A percentile compares a stretch with the other conserved stretches of the same genome.
phyloP scores from a whole-genome alignment of 176 grass and related monocot genomes.

The Rhynchospora pubera region DNA sequence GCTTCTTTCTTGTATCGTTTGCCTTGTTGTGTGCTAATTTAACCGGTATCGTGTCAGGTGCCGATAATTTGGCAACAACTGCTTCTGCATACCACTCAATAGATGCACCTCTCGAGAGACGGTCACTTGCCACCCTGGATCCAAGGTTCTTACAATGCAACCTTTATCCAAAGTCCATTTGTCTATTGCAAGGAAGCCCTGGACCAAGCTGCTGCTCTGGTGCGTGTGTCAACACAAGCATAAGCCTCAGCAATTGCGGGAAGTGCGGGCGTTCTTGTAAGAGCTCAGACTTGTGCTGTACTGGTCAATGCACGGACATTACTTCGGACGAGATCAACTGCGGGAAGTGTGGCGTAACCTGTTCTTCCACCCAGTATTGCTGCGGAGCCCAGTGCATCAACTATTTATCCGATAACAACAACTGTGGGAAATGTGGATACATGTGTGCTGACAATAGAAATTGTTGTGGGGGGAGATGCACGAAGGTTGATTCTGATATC shows the following conservation, averaged over 20 bases:
- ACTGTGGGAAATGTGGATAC: conserved; percentile 3
- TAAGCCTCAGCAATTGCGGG: conserved; percentile 3
- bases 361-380: background rate
- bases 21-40: background rate
- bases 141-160: conserved; percentile 14
- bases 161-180: background rate
- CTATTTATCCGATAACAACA: background rate
- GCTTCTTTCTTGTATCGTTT: background rate
- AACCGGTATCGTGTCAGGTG: background rate
- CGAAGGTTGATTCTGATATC: background rate
- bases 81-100: background rate
- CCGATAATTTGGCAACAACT: background rate
- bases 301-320: background rate
- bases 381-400: background rate
- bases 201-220: conserved; percentile 17
- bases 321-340: background rate
- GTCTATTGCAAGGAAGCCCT: background rate
- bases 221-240: background rate
- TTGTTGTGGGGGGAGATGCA: background rate
- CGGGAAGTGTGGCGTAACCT: background rate
- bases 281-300: background rate
- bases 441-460: background rate
- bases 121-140: conserved; percentile 13
- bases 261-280: background rate
- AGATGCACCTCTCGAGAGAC: background rate